A percentile compares a stretch with the other conserved stretches of the same genome.
Evolutionary conservation across 768 basidiomycete species (phyloP).

Genomic region (Pholiota molesta): DNA sequence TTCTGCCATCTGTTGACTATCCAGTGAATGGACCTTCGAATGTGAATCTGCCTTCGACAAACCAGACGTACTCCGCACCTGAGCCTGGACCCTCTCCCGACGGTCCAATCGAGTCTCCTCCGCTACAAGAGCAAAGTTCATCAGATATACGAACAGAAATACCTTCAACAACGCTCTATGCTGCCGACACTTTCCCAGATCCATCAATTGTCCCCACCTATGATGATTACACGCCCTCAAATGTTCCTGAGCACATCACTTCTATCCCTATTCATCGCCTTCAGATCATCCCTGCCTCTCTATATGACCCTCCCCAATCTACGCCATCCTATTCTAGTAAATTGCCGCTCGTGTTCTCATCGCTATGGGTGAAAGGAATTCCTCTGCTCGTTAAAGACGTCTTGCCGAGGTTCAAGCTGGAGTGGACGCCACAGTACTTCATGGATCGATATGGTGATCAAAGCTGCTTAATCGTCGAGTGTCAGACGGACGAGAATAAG

Average conservation of each 20-base stretch:
- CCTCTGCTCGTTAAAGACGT: constrained; percentile 80
- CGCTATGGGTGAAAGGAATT: constrained; percentile 67
- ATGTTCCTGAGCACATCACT: constrained; percentile 23
- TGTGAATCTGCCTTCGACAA: not conserved
- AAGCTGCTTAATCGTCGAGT: constrained; percentile 76
- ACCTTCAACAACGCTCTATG: not conserved
- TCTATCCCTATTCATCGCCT: constrained; percentile 31
- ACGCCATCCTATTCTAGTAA: not conserved
- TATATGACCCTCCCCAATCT: constrained; percentile 19
- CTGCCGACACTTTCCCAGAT: constrained; percentile 18
- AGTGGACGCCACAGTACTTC: constrained; percentile 88
- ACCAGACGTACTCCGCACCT: not conserved
- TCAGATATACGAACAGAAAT: not conserved
- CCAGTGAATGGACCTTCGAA: not conserved
- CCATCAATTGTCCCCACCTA: constrained; percentile 20
- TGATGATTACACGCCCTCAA: constrained; percentile 30
- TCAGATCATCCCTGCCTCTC: constrained; percentile 27
- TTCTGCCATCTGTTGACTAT: not conserved
- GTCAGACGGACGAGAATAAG: constrained; percentile 70
- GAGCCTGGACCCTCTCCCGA: not conserved
- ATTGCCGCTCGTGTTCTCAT: constrained; percentile 11
- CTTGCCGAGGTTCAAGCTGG: constrained; percentile 58
- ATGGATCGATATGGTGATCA: constrained; percentile 65
- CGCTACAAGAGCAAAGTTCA: not conserved
- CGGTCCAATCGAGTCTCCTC: not conserved